Evolutionary conservation across 2,329 filamentous ascomycete species (phyloP), one percentile per base, ranked within the genome.

Genomic region (Emericellopsis cladophorae): DNA sequence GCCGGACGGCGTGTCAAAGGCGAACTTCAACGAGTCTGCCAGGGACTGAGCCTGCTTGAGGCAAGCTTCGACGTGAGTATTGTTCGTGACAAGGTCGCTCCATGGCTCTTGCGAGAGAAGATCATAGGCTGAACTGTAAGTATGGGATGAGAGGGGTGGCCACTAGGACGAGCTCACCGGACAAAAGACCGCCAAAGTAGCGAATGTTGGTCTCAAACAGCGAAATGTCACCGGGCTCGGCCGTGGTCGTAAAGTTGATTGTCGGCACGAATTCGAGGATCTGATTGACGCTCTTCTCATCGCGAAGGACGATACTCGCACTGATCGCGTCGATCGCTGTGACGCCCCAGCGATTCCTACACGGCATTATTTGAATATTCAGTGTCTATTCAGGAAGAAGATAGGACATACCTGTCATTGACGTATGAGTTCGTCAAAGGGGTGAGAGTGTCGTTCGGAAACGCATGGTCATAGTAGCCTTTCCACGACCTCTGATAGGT

Each of bases 191-290:
- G 9, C 76, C 88, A 1, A 95, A 64, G 52, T 94, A 94, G 23
- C 88, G 79, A 53, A 95, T 94, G 1, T 85, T 95, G 0, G 86
- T 93, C 61, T 95, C 88, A 52, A 95, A 95, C 7, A 95, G 61
- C 31, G 82, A 90, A 38, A 94, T 77, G 2, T 67, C 59, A 2
- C 66, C 52, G 4, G 39, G 40, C 39, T 46, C 42, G 4, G 47
- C 43, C 1, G 81, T 84, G 10, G 67, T 64, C 34, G 71, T 71
- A 53, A 85, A 94, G 58, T 93, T 67, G 51, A 93, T 81, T 0
- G 61, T 73, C 0, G 76, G 71, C 36, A 94, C 73, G 54, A 79
- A 80, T 6, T 81, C 66, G 16, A 94, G 59, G 46, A 93, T 88
- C 40, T 78, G 66, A 34, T 79, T 64, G 12, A 92, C 78, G 21